Evolutionary conservation across 1,284 basidiomycete genomes (phyloP).

Genomic region (Phylloboletellus chloephorus): DNA sequence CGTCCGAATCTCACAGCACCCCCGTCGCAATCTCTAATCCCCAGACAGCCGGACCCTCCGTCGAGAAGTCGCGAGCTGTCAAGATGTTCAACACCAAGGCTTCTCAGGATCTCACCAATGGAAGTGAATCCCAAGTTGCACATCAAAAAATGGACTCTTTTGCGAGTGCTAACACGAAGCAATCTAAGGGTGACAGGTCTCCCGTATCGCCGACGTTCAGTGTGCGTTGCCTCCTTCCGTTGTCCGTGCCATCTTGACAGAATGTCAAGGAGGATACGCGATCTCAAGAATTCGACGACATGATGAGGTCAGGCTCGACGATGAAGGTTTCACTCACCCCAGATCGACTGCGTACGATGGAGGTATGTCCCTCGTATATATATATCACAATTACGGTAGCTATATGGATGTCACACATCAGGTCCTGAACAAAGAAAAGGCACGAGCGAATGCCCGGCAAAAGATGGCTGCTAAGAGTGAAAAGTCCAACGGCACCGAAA

Average conservation of each 20-base stretch:
- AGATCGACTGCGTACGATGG: constrained; percentile 84
- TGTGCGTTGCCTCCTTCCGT: constrained; percentile 19
- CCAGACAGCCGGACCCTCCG: constrained; percentile 51
- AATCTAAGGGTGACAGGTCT: constrained; percentile 32
- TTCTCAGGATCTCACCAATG: constrained; percentile 40
- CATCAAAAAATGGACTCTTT: constrained; percentile 53
- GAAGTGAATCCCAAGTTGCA: constrained; percentile 35
- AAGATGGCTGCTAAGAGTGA: constrained; percentile 22
- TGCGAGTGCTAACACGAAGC: constrained; percentile 44
- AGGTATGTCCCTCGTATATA: constrained; percentile 52
- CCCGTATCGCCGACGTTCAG: constrained; percentile 34
- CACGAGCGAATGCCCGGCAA: constrained; percentile 37
- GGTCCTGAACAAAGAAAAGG: constrained; percentile 67
- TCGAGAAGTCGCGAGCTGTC: constrained; percentile 53
- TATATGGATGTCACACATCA: constrained; percentile 31
- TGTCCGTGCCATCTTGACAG: constrained; percentile 2
- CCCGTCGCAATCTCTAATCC: constrained; percentile 19
- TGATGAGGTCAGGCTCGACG: constrained; percentile 81
- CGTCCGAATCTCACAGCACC: constrained; percentile 28
- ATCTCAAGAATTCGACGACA: constrained; percentile 81
- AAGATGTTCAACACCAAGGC: constrained; percentile 50
- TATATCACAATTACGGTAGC: constrained; percentile 15
- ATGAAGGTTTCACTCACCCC: constrained; percentile 96
- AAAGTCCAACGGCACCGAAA: constrained; percentile 20
- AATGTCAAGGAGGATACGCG: constrained; percentile 47